phyloP scores from a whole-genome alignment of 139 green algal genomes.

The Auxenochlorella pyrenoidosa region DNA sequence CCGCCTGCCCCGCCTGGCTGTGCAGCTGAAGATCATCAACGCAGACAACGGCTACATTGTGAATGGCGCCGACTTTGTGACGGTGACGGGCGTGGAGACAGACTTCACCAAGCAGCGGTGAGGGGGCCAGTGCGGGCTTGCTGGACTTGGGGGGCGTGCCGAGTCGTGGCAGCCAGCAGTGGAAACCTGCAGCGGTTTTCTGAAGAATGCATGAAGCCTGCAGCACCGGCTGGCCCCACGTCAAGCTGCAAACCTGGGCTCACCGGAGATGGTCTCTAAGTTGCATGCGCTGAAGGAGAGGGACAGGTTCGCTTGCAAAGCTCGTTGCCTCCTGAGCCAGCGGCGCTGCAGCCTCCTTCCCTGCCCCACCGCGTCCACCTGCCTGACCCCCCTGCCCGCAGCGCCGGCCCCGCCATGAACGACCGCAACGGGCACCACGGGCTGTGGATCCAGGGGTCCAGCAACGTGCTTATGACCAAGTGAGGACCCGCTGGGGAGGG shows the following conservation, averaged over 20 bases:
- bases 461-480: conserved; percentile 4
- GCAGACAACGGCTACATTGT: conserved; percentile 16
- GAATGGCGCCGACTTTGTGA: conserved; percentile 27
- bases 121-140: background rate
- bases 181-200: too few species aligned
- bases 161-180: too few species aligned
- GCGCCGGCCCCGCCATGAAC: background rate
- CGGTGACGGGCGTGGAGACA: background rate
- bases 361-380: background rate
- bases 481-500: too few species aligned
- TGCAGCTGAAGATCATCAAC: conserved; percentile 9
- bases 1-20: background rate
- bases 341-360: background rate
- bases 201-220: too few species aligned
- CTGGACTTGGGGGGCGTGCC: background rate
- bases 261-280: too few species aligned
- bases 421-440: conserved; percentile 24
- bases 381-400: background rate
- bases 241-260: too few species aligned
- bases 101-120: background rate
- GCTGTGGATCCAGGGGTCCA: conserved; percentile 5
- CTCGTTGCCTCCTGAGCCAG: too few species aligned
- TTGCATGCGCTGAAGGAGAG: too few species aligned
- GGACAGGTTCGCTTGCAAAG: too few species aligned
- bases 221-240: too few species aligned